phyloP scores from a whole-genome alignment of 78 protist species.

The Pigoraptor vietnamica region DNA sequence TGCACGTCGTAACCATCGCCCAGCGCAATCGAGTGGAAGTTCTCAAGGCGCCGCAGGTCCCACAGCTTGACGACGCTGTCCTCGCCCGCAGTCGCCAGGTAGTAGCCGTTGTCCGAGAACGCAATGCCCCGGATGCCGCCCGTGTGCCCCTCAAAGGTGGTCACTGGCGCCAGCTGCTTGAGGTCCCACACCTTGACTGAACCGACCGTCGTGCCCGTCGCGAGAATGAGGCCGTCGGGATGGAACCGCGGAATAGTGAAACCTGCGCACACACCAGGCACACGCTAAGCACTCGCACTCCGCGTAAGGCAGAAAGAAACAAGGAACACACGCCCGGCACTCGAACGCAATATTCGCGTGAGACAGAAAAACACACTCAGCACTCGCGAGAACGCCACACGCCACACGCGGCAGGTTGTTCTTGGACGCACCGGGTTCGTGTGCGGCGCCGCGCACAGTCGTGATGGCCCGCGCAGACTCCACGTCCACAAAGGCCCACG shows the following conservation, averaged over 20 bases:
- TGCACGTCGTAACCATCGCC: not conserved
- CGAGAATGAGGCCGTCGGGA: slow-evolving; percentile 92
- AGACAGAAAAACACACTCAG: not conserved
- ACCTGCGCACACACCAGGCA: no score
- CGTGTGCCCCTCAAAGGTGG: slow-evolving; percentile 36
- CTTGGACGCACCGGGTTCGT: not conserved
- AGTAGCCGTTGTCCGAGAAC: slow-evolving; percentile 73
- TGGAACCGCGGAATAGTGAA: slow-evolving; percentile 40
- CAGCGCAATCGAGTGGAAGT: slow-evolving; percentile 31
- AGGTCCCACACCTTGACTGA: slow-evolving; percentile 59
- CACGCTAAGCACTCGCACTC: no score
- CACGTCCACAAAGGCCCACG: slow-evolving; percentile 75
- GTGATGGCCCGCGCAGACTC: not conserved
- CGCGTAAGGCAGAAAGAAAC: no score
- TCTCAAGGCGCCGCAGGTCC: slow-evolving; percentile 66
- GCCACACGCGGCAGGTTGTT: not conserved
- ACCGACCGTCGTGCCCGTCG: slow-evolving; percentile 45
- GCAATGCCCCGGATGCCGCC: slow-evolving; percentile 16
- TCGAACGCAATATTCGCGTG: no score
- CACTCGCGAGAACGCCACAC: not conserved
- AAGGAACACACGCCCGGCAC: no score
- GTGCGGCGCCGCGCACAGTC: not conserved
- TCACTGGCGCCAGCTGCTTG: slow-evolving; percentile 34
- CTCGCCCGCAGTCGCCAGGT: slow-evolving; percentile 15
- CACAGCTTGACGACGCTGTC: slow-evolving; percentile 57